Evolutionary conservation across 768 basidiomycete genomes (phyloP).

Genomic region (Kwoniella mangroviensis): DNA sequence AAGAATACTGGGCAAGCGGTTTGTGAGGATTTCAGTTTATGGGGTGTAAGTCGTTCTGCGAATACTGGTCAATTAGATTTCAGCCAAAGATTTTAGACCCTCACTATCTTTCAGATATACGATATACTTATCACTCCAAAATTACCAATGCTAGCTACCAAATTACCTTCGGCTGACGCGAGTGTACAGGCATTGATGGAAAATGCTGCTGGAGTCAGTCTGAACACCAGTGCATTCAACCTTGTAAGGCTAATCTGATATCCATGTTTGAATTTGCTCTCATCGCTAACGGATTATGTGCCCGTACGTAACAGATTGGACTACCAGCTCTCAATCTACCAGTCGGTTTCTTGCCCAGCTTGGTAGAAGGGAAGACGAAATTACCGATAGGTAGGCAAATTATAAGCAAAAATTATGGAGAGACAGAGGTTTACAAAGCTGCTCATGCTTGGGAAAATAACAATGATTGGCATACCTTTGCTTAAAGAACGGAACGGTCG

Average conservation of each 20-base stretch:
- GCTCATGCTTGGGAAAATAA: not conserved
- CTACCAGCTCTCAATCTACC: slow-evolving; percentile 1
- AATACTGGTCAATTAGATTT: too few species aligned
- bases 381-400: not conserved
- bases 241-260: not conserved
- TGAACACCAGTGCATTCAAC: slow-evolving; percentile 3
- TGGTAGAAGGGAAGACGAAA: slow-evolving; percentile 5
- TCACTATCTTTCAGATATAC: too few species aligned
- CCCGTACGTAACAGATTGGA: not conserved
- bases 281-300: too few species aligned
- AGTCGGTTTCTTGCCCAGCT: not conserved
- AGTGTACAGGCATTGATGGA: slow-evolving; percentile 1
- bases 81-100: too few species aligned
- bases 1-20: too few species aligned
- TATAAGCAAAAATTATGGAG: slow-evolving; percentile 3
- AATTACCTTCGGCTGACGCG: slow-evolving; percentile 1
- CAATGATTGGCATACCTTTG: not conserved
- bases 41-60: too few species aligned
- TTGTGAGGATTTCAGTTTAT: too few species aligned
- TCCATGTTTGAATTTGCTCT: too few species aligned
- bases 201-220: slow-evolving; percentile 3
- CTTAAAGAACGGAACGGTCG: not conserved
- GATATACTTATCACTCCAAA: slow-evolving; percentile 2
- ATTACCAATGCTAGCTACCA: not conserved
- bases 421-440: slow-evolving; percentile 1